Percentiles rank a stretch among this genome's conserved stretches.
Evolutionary conservation across 148 eudicot species (phyloP).

Genomic region (Rhododendron griersonianum): DNA sequence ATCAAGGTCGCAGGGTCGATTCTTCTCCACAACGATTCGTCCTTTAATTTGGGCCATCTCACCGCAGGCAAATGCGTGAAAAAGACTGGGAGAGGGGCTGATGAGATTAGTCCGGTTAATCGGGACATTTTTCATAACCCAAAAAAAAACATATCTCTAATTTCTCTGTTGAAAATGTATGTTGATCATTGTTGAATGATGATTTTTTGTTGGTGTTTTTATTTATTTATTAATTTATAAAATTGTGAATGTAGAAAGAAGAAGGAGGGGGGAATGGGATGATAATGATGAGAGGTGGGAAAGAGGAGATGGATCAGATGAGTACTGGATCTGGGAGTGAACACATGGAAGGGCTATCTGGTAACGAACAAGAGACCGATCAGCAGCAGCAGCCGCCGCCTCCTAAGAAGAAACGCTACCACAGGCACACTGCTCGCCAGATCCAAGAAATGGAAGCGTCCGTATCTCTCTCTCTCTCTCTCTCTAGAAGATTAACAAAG

Average conservation of each 20-base stretch:
- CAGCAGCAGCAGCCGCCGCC: conserved; percentile 16
- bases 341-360: conserved; percentile 62
- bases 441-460: conserved; percentile 99
- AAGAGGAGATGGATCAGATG: conserved; percentile 54
- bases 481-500: neutral
- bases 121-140: no score
- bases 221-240: neutral
- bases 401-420: conserved; percentile 86
- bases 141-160: no score
- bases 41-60: no score
- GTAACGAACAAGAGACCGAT: conserved; percentile 59
- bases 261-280: conserved; percentile 21
- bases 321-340: conserved; percentile 73
- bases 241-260: conserved; percentile 44
- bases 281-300: conserved; percentile 36
- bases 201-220: neutral
- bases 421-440: conserved; percentile 91
- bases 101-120: no score
- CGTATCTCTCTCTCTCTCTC: neutral
- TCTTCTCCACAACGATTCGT: no score
- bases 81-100: no score
- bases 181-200: neutral
- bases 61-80: no score
- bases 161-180: neutral
- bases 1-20: no score